These are phyloP conservation scores for Mariannaea sp. DNA, from an alignment of 2,329 filamentous ascomycete species.

Conservation along the genomic window DNA sequence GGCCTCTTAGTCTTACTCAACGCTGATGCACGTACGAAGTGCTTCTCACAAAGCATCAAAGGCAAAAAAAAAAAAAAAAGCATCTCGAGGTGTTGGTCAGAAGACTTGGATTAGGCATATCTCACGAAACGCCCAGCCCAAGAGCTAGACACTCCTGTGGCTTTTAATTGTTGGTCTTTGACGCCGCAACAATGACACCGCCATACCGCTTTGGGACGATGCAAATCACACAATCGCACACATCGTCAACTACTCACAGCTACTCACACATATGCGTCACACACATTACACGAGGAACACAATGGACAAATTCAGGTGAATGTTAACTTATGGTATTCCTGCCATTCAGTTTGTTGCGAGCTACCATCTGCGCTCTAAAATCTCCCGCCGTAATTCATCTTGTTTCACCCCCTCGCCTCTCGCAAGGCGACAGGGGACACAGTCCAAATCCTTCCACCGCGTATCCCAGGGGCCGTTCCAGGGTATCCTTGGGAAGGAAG, in stretches of 20 bases:
- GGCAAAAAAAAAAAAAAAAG: too few relatives aligned
- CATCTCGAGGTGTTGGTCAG: too few relatives aligned
- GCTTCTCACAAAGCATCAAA: too few relatives aligned
- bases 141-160: neutral
- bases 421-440: slow-evolving; percentile 2
- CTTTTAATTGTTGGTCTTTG: neutral
- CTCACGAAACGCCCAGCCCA: neutral
- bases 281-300: neutral
- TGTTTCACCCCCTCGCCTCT: slow-evolving; percentile 6
- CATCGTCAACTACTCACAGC: neutral
- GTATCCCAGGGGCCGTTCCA: neutral
- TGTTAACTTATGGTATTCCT: slow-evolving; percentile 44
- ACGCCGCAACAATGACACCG: neutral
- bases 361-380: slow-evolving; percentile 29
- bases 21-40: too few relatives aligned
- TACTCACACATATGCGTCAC: neutral
- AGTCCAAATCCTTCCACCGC: slow-evolving; percentile 4
- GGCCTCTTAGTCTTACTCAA: too few relatives aligned
- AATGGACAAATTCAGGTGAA: neutral
- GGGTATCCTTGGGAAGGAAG: slow-evolving; percentile 16
- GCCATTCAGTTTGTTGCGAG: slow-evolving; percentile 42
- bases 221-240: too few relatives aligned
- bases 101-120: too few relatives aligned
- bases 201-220: neutral
- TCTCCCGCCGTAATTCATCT: slow-evolving; percentile 15